Evolutionary conservation across 352 stramenopile genomes (phyloP).

Genomic region (Phytophthora constricta): DNA sequence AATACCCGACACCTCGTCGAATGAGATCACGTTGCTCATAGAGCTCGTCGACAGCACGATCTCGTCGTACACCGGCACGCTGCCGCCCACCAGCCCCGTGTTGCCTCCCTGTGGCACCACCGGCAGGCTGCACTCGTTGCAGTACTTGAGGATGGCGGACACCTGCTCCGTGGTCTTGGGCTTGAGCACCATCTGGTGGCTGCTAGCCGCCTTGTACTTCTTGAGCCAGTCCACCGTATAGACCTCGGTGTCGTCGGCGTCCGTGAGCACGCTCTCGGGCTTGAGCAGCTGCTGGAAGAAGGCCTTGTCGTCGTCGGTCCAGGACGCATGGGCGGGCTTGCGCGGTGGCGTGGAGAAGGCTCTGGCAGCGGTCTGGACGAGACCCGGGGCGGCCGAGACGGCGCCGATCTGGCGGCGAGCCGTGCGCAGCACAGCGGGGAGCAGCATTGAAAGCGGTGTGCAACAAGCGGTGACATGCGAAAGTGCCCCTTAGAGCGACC

Average conservation of each 20-base stretch:
- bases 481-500: too few relatives aligned
- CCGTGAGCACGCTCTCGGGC: slow-evolving; percentile 69
- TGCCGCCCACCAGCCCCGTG: slow-evolving; percentile 96
- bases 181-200: slow-evolving; percentile 82
- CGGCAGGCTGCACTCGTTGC: slow-evolving; percentile 85
- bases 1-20: slow-evolving; percentile 89
- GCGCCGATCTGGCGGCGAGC: slow-evolving; percentile 15
- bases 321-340: slow-evolving; percentile 55
- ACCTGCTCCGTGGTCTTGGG: slow-evolving; percentile 90
- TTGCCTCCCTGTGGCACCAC: slow-evolving; percentile 97
- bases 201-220: slow-evolving; percentile 76
- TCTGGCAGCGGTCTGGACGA: slow-evolving; percentile 12
- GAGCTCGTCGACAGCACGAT: slow-evolving; percentile 93
- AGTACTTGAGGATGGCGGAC: slow-evolving; percentile 92
- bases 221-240: slow-evolving; percentile 88
- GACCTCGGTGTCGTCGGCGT: slow-evolving; percentile 67
- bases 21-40: slow-evolving; percentile 93
- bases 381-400: slow-evolving; percentile 1
- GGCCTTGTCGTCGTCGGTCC: slow-evolving; percentile 64
- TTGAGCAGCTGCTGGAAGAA: slow-evolving; percentile 73
- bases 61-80: slow-evolving; percentile 91
- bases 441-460: slow-evolving; percentile 19
- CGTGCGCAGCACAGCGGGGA: slow-evolving; percentile 28
- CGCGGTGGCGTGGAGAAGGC: slow-evolving; percentile 45
- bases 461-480: neutral